Base-by-base conservation (phyloP, 306 rosid genomes). In the Vigna nakashimae region DNA sequence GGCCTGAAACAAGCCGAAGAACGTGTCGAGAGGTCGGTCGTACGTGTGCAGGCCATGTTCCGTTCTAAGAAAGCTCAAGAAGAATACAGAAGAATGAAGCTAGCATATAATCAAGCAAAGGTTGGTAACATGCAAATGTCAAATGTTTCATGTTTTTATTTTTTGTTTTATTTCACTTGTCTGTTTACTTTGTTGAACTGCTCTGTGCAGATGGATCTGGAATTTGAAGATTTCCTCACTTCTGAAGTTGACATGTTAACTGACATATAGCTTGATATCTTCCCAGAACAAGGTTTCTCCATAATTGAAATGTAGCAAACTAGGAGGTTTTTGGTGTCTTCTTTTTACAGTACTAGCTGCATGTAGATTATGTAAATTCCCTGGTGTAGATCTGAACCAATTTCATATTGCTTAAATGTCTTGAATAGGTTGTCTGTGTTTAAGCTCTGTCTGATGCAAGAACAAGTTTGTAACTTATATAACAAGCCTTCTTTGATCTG, bases 61-160 rank as follows among this genome's bases (percentile, higher is more conserved):
- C 97, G 96, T 58, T 96, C 99, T 0, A 92, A 88, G 85, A 86
- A 92, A 89, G 99, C 98, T 45, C 99, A 92, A 77, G 83, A 90
- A 82, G 97, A 96, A 43, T 96, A 96, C 80, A 87, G 89, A 28
- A 87, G 91, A 83, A 91, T 96, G 98, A 96, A 91, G 85, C 49
- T 96, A 72, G 65, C 93, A 43, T 92, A 84, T 79, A 13, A 24
- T 81, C 88, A 86, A 88, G 96, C 90, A 59, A 82, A 51, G 90
- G 99, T 96, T 80, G 71, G 80, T 75, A 65, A 53, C 65, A 52
- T 65, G 28, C 76, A 36, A 74, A 28, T 22, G 50, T 62, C 76
- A 36, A 74, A 28, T 14, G 56, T 76, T 51, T 74, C 49, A 69
- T 26, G 45, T 9, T 57, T 40, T 57, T 2, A 30, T 63, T 52